phyloP scores from a whole-genome alignment of 305 asterid species.

The Nicotiana rustica region DNA sequence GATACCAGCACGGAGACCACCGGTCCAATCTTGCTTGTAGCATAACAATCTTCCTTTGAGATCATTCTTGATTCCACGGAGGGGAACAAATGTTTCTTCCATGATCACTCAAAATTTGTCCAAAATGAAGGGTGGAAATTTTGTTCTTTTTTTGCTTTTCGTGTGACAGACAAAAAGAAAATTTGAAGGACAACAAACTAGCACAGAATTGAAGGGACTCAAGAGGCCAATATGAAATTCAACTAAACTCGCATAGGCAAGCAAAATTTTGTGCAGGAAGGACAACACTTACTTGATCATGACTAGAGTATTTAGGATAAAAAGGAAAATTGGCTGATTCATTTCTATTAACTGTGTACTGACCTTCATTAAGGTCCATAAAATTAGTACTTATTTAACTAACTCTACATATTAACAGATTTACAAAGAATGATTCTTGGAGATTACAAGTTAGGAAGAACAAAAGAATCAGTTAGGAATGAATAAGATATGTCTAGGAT shows the following conservation, averaged over 20 bases:
- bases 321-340: slow-evolving; percentile 31
- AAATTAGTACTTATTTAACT: slow-evolving; percentile 37
- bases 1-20: slow-evolving; percentile 88
- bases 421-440: slow-evolving; percentile 52
- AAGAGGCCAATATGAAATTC: slow-evolving; percentile 61
- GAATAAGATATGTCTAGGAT: slow-evolving; percentile 32
- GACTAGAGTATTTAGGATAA: slow-evolving; percentile 34
- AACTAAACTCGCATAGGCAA: slow-evolving; percentile 48
- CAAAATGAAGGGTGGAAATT: slow-evolving; percentile 26
- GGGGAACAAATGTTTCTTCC: slow-evolving; percentile 97
- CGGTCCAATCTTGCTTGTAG: slow-evolving; percentile 92
- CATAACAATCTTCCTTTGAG: slow-evolving; percentile 83
- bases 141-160: slow-evolving; percentile 26
- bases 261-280: slow-evolving; percentile 57
- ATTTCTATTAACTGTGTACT: slow-evolving; percentile 39
- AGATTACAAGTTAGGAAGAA: slow-evolving; percentile 50
- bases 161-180: slow-evolving; percentile 34
- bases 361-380: slow-evolving; percentile 61
- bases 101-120: slow-evolving; percentile 47
- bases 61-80: slow-evolving; percentile 93
- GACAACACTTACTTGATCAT: slow-evolving; percentile 57
- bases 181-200: slow-evolving; percentile 46
- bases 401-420: slow-evolving; percentile 63
- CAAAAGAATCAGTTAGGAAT: slow-evolving; percentile 66
- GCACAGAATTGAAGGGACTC: slow-evolving; percentile 50